phyloP scores from a whole-genome alignment of 345 rosid species.

The Populus nigra region DNA sequence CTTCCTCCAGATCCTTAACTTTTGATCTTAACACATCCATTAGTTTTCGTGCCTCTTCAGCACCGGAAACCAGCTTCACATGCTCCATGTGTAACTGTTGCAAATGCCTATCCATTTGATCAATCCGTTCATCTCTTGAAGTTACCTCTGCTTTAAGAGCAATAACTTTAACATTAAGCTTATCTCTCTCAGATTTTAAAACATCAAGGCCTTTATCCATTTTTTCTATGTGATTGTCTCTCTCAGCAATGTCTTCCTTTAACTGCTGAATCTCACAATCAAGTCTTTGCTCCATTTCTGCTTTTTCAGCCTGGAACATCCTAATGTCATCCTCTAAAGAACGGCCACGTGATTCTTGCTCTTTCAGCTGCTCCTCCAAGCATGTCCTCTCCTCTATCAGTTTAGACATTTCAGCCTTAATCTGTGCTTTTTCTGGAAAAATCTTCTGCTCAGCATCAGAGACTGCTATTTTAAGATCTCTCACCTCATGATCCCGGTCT shows the following conservation, averaged over 20 bases:
- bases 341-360: constrained; percentile 37
- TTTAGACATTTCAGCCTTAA: constrained; percentile 43
- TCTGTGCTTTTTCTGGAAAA: constrained; percentile 48
- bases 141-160: constrained; percentile 44
- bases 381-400: constrained; percentile 39
- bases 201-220: constrained; percentile 44
- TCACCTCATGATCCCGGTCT: constrained; percentile 35
- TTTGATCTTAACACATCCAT: constrained; percentile 36
- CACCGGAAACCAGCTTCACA: constrained; percentile 31
- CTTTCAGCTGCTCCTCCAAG: constrained; percentile 43
- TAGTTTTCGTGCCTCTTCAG: constrained; percentile 31
- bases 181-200: constrained; percentile 55
- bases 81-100: constrained; percentile 31
- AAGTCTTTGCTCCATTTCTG: constrained; percentile 36
- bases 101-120: constrained; percentile 47
- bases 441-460: constrained; percentile 51
- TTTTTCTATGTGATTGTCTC: constrained; percentile 26
- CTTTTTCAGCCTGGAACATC: constrained; percentile 34
- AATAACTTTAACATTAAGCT: constrained; percentile 34
- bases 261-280: constrained; percentile 36
- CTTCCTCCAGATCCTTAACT: constrained; percentile 47
- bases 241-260: constrained; percentile 39
- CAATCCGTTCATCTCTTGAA: constrained; percentile 38
- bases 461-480: constrained; percentile 38
- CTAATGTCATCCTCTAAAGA: constrained; percentile 42